phyloP scores from a whole-genome alignment of 768 basidiomycete genomes.

The Russula dissimulans region DNA sequence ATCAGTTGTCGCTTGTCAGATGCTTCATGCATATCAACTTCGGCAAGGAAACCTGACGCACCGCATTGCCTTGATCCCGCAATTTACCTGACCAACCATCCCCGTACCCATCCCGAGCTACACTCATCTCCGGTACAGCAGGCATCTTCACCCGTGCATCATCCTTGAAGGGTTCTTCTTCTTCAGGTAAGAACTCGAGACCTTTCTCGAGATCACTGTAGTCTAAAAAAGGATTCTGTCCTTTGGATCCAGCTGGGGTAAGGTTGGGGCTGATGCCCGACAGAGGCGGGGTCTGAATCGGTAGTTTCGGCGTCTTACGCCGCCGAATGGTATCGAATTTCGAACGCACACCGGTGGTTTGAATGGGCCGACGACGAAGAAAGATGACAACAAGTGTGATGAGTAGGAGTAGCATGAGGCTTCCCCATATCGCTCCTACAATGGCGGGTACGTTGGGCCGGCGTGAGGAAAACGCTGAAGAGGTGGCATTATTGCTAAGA shows the following conservation, averaged over 20 bases:
- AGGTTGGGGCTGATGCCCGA: not conserved
- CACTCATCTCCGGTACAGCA: not conserved
- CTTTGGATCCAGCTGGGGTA: not conserved
- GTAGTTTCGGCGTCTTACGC: not conserved
- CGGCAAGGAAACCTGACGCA: not conserved
- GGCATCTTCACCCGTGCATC: not conserved
- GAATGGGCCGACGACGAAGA: not conserved
- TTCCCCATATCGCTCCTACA: not conserved
- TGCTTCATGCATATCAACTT: not conserved
- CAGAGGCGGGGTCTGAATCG: constrained; percentile 1
- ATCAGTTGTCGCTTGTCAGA: not conserved
- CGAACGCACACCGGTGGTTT: not conserved
- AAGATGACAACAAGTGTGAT: not conserved
- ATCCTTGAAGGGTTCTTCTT: not conserved
- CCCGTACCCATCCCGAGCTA: not conserved
- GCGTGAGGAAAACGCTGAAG: not conserved
- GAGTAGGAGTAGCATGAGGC: not conserved
- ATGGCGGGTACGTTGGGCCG: not conserved
- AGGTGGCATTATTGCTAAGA: not conserved
- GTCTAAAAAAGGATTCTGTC: not conserved
- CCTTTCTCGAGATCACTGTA: not conserved
- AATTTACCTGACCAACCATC: not conserved
- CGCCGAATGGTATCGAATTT: not conserved
- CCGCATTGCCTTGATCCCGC: not conserved
- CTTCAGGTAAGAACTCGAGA: not conserved